Evolutionary conservation across 148 eudicot genomes (phyloP), one percentile per base, ranked within the genome.

Genomic region (Polygonum maritimum): DNA sequence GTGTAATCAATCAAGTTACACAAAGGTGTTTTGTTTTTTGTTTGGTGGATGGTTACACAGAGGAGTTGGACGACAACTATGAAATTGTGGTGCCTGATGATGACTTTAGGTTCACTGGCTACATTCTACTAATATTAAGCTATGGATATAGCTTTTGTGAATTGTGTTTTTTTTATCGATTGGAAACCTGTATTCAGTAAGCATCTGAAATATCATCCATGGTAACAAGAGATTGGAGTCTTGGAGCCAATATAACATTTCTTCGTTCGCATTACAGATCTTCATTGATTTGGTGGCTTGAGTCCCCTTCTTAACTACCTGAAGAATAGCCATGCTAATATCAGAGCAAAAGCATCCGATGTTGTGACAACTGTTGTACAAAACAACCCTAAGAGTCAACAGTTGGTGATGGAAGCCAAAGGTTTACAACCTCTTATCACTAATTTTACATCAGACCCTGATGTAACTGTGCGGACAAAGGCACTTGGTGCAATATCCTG

Each of bases 401-500:
- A 92, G 75, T 79, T 92, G 71, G 94, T 95, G 15, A 92, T 95
- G 96, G 97, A 92, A 79, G 96, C 94, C 49, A 90, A 89, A 80
- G 97, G 96, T 73, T 80, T 95, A 69, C 94, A 90, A 74, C 91
- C 97, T 8, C 85, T 95, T 69, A 78, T 90, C 31, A 76, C 82
- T 10, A 92, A 90, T 83, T 90, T 95, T 47, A 74, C 89, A 69
- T 95, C 96, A 33, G 98, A 95, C 77, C 84, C 89, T 44, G 94
- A 95, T 69, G 80, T 88, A 79, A 71, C 71, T 35, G 93, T 78
- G 36, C 94, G 96, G 48, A 89, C 97, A 63, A 88, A 92, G 79
- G 90, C 98, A 19, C 92, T 95, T 76, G 96, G 97, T 75, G 97
- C 98, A 40, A 82, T 95, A 74, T 92, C 97, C 15, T 95, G 98